phyloP scores from a whole-genome alignment of 164 flowering plant genomes.

The Stephania cephalantha region DNA sequence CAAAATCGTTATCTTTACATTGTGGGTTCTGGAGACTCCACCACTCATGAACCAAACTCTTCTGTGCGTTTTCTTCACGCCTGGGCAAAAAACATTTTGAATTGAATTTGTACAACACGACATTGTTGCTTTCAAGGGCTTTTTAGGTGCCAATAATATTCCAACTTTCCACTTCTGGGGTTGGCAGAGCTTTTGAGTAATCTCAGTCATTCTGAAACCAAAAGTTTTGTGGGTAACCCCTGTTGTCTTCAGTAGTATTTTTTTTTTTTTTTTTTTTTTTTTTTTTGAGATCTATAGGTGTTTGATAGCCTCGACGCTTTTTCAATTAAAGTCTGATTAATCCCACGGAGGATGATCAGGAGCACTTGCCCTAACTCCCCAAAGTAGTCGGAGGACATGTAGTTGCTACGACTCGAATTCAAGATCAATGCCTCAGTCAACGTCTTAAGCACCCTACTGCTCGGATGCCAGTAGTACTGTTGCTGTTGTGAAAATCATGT shows the following conservation, averaged over 20 bases:
- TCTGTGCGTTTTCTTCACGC: neutral
- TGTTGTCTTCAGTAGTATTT: neutral
- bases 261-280: too few relatives aligned
- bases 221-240: neutral
- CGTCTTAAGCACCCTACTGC: too few relatives aligned
- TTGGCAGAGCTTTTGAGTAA: neutral
- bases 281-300: too few relatives aligned
- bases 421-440: too few relatives aligned
- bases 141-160: neutral
- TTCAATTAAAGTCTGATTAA: too few relatives aligned
- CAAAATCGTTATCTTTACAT: neutral
- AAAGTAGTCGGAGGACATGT: too few relatives aligned
- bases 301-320: too few relatives aligned
- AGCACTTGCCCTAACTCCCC: too few relatives aligned
- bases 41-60: neutral
- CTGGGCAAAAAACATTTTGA: neutral
- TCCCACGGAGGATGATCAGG: too few relatives aligned
- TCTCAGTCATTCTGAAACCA: neutral
- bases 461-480: too few relatives aligned
- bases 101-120: neutral
- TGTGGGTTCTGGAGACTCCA: neutral
- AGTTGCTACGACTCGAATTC: too few relatives aligned
- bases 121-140: neutral
- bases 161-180: neutral
- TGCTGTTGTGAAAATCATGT: neutral